Percentiles rank a stretch among this genome's conserved stretches.
Conservation (phyloP, 768 basidiomycete species). For the Trametes punicea region DNA sequence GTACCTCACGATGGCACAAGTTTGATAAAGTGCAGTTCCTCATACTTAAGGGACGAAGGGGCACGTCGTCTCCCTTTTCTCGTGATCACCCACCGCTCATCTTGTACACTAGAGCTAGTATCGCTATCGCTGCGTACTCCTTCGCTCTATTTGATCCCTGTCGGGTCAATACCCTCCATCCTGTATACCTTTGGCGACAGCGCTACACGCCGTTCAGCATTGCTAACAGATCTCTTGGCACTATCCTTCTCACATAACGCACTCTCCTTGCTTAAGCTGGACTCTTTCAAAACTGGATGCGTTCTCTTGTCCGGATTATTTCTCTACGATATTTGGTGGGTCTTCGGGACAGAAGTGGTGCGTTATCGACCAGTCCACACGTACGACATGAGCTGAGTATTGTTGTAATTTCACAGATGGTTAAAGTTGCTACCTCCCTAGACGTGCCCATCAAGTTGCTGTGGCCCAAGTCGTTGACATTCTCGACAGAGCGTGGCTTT, state of each 20-base stretch:
- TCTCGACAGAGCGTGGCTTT: conserved; percentile 54
- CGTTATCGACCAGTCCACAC: conserved; percentile 29
- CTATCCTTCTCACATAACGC: conserved; percentile 82
- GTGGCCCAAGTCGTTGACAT: conserved; percentile 67
- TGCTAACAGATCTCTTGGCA: conserved; percentile 72
- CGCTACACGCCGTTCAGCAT: conserved; percentile 51
- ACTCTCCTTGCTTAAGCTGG: conserved; percentile 74
- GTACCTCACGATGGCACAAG: conserved; percentile 52
- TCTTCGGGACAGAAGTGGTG: conserved; percentile 84
- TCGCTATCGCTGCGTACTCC: conserved; percentile 55
- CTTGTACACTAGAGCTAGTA: conserved; percentile 30
- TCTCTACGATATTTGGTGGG: conserved; percentile 95
- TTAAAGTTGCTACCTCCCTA: conserved; percentile 84
- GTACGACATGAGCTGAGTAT: background rate
- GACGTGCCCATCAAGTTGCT: conserved; percentile 94
- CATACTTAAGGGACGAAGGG: conserved; percentile 43
- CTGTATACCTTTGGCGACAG: conserved; percentile 50
- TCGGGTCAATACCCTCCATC: conserved; percentile 61
- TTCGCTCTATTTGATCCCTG: conserved; percentile 51
- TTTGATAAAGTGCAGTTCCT: conserved; percentile 46
- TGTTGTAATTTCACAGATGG: conserved; percentile 57
- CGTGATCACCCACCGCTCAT: conserved; percentile 18
- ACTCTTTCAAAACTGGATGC: conserved; percentile 85
- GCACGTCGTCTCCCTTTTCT: conserved; percentile 34
- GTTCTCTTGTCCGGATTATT: conserved; percentile 83